Conservation (phyloP, 2,329 filamentous ascomycete genomes). For the Neofusicoccum kwambonambiense region DNA sequence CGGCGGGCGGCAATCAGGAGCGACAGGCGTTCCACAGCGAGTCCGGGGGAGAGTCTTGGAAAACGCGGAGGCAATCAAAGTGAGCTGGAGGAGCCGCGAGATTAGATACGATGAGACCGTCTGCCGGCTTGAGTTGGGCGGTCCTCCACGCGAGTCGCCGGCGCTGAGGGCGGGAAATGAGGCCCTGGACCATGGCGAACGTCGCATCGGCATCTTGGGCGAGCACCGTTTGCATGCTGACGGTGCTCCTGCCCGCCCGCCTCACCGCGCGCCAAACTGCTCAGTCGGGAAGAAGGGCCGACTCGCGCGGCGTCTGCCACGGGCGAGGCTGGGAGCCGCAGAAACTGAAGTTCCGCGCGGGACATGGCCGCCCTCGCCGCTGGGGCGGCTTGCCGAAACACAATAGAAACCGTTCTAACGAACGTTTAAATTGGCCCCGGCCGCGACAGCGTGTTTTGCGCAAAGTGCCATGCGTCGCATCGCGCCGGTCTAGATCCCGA, state of each 20-base stretch:
- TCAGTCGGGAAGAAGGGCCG: slow-evolving; percentile 9
- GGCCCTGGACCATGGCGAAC: neutral
- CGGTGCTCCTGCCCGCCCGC: neutral
- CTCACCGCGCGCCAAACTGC: slow-evolving; percentile 4
- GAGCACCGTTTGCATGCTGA: neutral
- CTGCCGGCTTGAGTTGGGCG: slow-evolving; percentile 4
- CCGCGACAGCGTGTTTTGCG: neutral
- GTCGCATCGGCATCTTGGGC: neutral
- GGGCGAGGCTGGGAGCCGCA: neutral
- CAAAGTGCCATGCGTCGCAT: neutral
- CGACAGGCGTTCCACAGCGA: neutral
- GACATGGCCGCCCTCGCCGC: neutral
- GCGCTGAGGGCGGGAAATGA: slow-evolving; percentile 14
- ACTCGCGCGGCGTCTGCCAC: slow-evolving; percentile 2
- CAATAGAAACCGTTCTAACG: slow-evolving; percentile 10
- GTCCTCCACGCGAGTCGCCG: neutral
- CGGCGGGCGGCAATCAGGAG: neutral
- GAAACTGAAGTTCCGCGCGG: slow-evolving; percentile 9
- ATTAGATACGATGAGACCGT: slow-evolving; percentile 18
- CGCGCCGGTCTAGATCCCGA: slow-evolving; percentile 10
- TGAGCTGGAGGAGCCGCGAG: slow-evolving; percentile 11
- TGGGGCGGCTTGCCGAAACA: neutral
- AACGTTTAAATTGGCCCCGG: slow-evolving; percentile 15
- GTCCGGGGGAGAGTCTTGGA: slow-evolving; percentile 7
- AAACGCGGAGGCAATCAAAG: slow-evolving; percentile 14